Base-by-base conservation (phyloP, 495 filamentous ascomycete species). In the Podospora australis region DNA sequence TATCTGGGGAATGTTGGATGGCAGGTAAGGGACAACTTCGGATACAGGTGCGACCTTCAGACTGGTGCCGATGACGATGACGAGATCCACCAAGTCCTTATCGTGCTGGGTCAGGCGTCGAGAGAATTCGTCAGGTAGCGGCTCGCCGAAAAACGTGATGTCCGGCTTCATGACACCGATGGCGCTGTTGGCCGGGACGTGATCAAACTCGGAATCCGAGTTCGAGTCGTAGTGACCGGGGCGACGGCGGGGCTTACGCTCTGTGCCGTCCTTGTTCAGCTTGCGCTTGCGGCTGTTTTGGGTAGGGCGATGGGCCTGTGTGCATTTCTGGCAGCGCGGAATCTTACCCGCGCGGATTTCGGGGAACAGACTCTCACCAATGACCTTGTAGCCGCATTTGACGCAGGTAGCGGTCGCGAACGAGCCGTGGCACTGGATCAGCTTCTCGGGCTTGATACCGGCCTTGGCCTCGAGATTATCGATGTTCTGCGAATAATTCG, bases 401-500 rank as follows among this genome's bases (percentile, higher is more conserved):
- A 90, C 78, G 63, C 92, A 98, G 1, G 85, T 85, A 6, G 92
- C 92, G 7, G 83, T 91, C 8, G 91, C 92, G 62, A 96, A 98
- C 10, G 87, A 92, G 42, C 92, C 92, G 55, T 98, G 92, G 60
- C 92, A 97, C 64, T 98, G 92, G 17, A 98, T 83, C 9, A 98
- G 80, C 49, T 95, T 95, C 28, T 90, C 84, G 0, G 81, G 74
- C 5, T 65, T 59, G 39, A 98, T 90, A 11, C 92, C 92, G 1
- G 91, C 92, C 47, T 86, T 82, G 25, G 79, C 80, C 62, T 98
- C 92, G 39, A 98, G 84, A 57, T 97, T 96, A 70, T 98, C 92
- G 56, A 98, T 98, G 63, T 98, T 98, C 64, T 98, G 92, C 2
- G 91, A 94, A 69, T 96, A 98, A 67, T 96, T 95, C 21, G 90